Percentiles rank a stretch among this genome's conserved stretches.
These are phyloP conservation scores for Mycena crocata DNA, from an alignment of 768 basidiomycete genomes.

Conservation along the genomic window DNA sequence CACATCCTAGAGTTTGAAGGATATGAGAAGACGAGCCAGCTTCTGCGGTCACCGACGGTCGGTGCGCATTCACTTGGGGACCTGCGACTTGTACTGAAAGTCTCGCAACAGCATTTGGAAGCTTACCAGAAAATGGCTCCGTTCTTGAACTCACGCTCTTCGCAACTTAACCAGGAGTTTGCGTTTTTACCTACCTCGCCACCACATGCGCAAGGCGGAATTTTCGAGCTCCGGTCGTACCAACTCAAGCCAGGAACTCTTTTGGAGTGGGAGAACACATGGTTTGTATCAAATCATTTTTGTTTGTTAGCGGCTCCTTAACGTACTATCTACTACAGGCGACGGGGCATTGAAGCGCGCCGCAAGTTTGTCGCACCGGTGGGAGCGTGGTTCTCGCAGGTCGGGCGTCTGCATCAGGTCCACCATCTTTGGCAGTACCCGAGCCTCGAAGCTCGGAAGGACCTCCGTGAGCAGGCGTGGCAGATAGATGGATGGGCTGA, in stretches of 20 bases:
- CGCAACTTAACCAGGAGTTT: slow-evolving; percentile 92
- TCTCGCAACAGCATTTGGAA: slow-evolving; percentile 64
- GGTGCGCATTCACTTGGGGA: slow-evolving; percentile 33
- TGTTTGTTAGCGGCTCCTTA: slow-evolving; percentile 9
- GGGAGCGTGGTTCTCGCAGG: slow-evolving; percentile 78
- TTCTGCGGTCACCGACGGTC: slow-evolving; percentile 77
- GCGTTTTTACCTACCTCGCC: slow-evolving; percentile 94
- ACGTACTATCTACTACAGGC: slow-evolving; percentile 60
- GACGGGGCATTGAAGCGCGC: slow-evolving; percentile 93
- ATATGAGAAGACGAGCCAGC: slow-evolving; percentile 79
- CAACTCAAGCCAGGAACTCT: slow-evolving; percentile 89
- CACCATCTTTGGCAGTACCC: slow-evolving; percentile 99
- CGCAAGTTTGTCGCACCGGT: slow-evolving; percentile 86
- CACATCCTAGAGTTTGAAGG: slow-evolving; percentile 95
- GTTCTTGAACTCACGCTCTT: slow-evolving; percentile 74
- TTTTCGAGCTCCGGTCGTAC: slow-evolving; percentile 95
- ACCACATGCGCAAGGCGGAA: slow-evolving; percentile 86
- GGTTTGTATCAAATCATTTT: slow-evolving; percentile 58
- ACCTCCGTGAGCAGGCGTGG: slow-evolving; percentile 92
- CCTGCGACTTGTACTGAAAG: slow-evolving; percentile 13
- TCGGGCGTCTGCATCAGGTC: slow-evolving; percentile 87
- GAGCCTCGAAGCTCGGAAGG: slow-evolving; percentile 83
- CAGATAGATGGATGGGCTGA: slow-evolving; percentile 95
- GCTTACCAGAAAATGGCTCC: slow-evolving; percentile 84
- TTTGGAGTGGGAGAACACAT: slow-evolving; percentile 95